Evolutionary conservation across 371 early-diverging fungal genomes (phyloP).

Genomic region (Rhizopus sp.): DNA sequence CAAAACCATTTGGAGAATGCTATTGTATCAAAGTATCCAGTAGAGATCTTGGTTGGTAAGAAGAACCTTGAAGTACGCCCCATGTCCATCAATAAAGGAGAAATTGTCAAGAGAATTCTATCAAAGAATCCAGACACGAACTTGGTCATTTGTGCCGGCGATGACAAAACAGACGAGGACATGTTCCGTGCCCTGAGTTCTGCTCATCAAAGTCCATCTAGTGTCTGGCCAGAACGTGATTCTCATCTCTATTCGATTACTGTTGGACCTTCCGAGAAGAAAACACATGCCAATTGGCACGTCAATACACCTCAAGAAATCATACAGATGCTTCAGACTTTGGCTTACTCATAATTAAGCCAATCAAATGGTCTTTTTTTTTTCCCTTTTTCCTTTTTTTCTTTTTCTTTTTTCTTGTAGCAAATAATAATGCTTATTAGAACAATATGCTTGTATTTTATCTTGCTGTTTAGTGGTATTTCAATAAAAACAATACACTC

Average conservation of each 20-base stretch:
- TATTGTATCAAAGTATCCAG: slow-evolving; percentile 77
- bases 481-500: neutral
- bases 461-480: too few species aligned
- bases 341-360: slow-evolving; percentile 10
- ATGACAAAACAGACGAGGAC: slow-evolving; percentile 96
- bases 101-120: slow-evolving; percentile 86
- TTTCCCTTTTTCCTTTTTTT: too few species aligned
- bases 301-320: slow-evolving; percentile 53
- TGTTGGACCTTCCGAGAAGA: slow-evolving; percentile 63
- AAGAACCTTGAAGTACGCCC: slow-evolving; percentile 93
- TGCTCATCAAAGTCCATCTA: slow-evolving; percentile 11
- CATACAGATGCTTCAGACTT: slow-evolving; percentile 37
- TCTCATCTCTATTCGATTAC: slow-evolving; percentile 28
- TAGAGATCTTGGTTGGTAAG: slow-evolving; percentile 92
- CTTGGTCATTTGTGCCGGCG: slow-evolving; percentile 92
- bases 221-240: slow-evolving; percentile 13
- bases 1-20: slow-evolving; percentile 84
- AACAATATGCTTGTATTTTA: too few species aligned
- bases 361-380: neutral
- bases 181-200: slow-evolving; percentile 77
- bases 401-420: too few species aligned
- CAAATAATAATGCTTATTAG: too few species aligned
- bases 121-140: slow-evolving; percentile 63
- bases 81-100: slow-evolving; percentile 81
- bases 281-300: slow-evolving; percentile 84